phyloP scores from a whole-genome alignment of 192 early-diverging fungal genomes.

The Dimargaris verticillata region DNA sequence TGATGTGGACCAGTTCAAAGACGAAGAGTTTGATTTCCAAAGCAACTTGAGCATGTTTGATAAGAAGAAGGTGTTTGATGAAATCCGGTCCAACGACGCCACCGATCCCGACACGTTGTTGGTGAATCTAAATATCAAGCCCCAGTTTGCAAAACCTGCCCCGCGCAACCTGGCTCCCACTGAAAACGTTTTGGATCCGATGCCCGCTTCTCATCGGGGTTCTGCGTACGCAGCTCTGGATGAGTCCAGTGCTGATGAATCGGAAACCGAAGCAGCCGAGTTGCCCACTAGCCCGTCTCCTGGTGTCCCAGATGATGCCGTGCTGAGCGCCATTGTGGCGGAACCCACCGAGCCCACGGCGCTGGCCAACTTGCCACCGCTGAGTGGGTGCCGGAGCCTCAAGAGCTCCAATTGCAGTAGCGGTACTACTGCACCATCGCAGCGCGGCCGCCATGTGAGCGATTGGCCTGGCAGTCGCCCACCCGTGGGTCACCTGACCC shows the following conservation, averaged over 20 bases:
- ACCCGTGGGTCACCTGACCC: no score
- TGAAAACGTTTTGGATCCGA: constrained; percentile 52
- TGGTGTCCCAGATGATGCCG: neutral
- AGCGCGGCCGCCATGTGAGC: no score
- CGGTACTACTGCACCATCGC: no score
- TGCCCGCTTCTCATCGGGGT: constrained; percentile 5
- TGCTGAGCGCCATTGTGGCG: no score
- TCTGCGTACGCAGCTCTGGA: neutral
- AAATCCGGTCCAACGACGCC: constrained; percentile 44
- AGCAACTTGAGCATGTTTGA: constrained; percentile 46
- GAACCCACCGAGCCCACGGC: neutral
- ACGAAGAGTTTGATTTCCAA: constrained; percentile 51
- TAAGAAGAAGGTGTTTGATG: constrained; percentile 50
- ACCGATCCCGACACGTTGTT: constrained; percentile 54
- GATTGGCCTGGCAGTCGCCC: no score
- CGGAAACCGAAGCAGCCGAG: neutral
- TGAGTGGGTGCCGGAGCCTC: neutral
- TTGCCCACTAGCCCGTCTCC: neutral
- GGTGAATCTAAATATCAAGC: constrained; percentile 50
- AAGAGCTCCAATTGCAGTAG: no score
- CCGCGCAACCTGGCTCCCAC: constrained; percentile 26
- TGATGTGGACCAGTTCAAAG: constrained; percentile 37
- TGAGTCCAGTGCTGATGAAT: neutral
- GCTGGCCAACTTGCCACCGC: neutral
- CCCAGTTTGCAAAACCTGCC: constrained; percentile 14